Base-by-base conservation (phyloP, 139 green algal genomes). In the Chlorella sorokiniana region DNA sequence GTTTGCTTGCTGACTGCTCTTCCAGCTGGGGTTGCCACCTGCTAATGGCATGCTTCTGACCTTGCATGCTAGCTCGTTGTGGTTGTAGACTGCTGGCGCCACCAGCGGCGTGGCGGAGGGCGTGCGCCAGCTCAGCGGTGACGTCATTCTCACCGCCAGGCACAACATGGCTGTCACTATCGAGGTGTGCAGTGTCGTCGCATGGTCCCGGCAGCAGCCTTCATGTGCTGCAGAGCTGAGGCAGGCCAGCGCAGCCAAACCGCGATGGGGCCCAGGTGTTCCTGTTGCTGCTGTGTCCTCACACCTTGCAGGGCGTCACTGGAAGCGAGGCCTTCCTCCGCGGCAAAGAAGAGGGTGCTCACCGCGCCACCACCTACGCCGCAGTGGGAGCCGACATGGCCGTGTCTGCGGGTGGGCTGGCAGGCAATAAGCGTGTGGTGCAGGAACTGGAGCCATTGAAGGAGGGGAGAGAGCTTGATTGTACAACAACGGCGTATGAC, bases 41-140 rank as follows among this genome's bases (percentile, higher is more conserved):
- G n/a, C n/a, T n/a, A n/a, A n/a, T n/a, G n/a, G n/a, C n/a, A n/a
- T n/a, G n/a, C n/a, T n/a, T n/a, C n/a, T n/a, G n/a, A n/a, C n/a
- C n/a, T n/a, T n/a, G n/a, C n/a, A n/a, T n/a, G n/a, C n/a, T n/a
- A n/a, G n/a, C n/a, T n/a, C n/a, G n/a, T n/a, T n/a, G n/a, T n/a
- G n/a, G n/a, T 16, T 45, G 45, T 51, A 78, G 71, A 29, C 22
- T 38, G 27, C 23, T 10, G 73, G 73, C 25, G 37, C 37, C 0
- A 37, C 63, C 25, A 69, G 52, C 38, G 73, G 73, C 37, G n/a
- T 68, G 1, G 73, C 73, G 9, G 38, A 51, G 37, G 73, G 73
- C 54, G 54, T 61, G 48, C 40, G 40, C 37, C 25, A 14, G 8
- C 8, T 37, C 25, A 69, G 54, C 27, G 40, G 29, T 10, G 52